phyloP scores from a whole-genome alignment of 306 rosid species.

The Canavalia ensiformis region DNA sequence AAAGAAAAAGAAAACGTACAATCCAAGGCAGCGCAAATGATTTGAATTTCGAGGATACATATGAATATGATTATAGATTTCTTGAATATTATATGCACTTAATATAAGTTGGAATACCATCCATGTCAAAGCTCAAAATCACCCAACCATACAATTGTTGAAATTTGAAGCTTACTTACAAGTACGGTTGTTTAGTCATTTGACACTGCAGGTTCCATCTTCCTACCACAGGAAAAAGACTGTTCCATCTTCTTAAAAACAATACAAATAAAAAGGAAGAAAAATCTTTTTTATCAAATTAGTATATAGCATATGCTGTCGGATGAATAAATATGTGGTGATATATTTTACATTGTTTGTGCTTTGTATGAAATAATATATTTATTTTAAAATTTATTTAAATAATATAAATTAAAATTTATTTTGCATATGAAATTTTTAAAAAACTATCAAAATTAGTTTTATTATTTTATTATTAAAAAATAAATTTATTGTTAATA shows the following conservation, averaged over 20 bases:
- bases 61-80: constrained; percentile 19
- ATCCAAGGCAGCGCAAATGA: constrained; percentile 35
- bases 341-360: no score
- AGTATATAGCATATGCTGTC: not conserved
- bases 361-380: no score
- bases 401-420: no score
- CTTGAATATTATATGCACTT: constrained; percentile 19
- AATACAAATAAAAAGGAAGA: not conserved
- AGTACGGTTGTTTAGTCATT: not conserved
- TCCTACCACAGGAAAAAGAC: not conserved
- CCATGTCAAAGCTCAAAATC: constrained; percentile 38
- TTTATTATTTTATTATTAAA: no score
- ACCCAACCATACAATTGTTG: constrained; percentile 7
- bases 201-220: not conserved
- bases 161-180: constrained; percentile 4
- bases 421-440: no score
- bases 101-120: constrained; percentile 37
- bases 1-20: constrained; percentile 14
- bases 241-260: not conserved
- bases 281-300: not conserved
- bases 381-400: no score
- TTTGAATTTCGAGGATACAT: not conserved
- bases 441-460: no score
- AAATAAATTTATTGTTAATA: no score
- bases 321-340: no score